These are phyloP conservation scores for Tetrapisispora iriomotensis DNA, from an alignment of 805 yeast genomes.

Conservation along the genomic window DNA sequence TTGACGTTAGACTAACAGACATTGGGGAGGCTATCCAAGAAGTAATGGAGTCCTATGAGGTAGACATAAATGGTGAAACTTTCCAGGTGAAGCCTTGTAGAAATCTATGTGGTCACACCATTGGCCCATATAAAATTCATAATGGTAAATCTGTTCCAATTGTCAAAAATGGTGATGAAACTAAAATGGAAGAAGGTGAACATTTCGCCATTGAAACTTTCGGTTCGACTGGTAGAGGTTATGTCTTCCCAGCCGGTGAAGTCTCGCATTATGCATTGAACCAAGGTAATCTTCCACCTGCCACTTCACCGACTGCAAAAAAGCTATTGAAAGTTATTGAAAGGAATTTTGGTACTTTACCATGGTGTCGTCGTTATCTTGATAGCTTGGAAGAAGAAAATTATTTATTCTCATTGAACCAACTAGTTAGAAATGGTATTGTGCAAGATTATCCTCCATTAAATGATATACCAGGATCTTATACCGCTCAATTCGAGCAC, in stretches of 20 bases:
- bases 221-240: conserved; percentile 93
- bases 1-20: conserved; percentile 89
- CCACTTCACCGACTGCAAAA: conserved; percentile 56
- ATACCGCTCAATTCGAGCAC: conserved; percentile 96
- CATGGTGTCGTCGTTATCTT: conserved; percentile 91
- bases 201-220: conserved; percentile 97
- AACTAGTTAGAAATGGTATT: conserved; percentile 74
- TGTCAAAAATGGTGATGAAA: conserved; percentile 83
- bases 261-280: conserved; percentile 84
- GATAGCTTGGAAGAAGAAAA: conserved; percentile 89
- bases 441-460: conserved; percentile 93
- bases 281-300: conserved; percentile 33
- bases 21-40: conserved; percentile 95
- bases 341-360: conserved; percentile 81
- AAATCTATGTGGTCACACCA: conserved; percentile 91
- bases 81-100: conserved; percentile 82
- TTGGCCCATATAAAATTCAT: conserved; percentile 75
- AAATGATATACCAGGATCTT: conserved; percentile 70
- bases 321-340: conserved; percentile 61
- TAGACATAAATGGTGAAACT: conserved; percentile 78
- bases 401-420: conserved; percentile 77
- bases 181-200: conserved; percentile 99
- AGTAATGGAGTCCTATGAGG: conserved; percentile 93
- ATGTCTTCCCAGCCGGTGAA: conserved; percentile 79
- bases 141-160: conserved; percentile 96